Base-by-base conservation (phyloP, 108 stramenopile species). In the Asterionellopsis glacialis region DNA sequence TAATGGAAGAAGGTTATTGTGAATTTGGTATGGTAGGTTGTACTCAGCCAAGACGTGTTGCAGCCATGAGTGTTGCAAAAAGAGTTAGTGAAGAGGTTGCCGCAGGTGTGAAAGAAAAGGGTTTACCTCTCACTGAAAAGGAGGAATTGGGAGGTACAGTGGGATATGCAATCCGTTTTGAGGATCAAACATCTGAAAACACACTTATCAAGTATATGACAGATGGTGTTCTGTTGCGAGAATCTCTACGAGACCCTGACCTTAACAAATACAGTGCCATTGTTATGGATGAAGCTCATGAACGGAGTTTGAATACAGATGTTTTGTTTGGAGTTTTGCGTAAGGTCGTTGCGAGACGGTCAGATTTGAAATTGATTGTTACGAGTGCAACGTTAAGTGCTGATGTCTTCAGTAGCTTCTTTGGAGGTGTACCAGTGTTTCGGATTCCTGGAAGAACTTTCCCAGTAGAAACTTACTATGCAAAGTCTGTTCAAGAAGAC, bases 211-310 rank as follows among this genome's bases (percentile, higher is more conserved):
- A 97, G 64, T 97, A 94, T 68, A 93, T 97, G 94, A 96, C 95
- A 4, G 98, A 99, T 72, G 98, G 98, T 23, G 97, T 99, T 0
- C 72, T 99, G 59, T 65, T 99, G 24, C 74, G 98, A 41, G 98
- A 99, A 75, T 88, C 91, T 16, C 74, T 99, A 41, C 84, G 93
- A 26, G 95, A 96, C 70, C 87, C 95, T 6, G 96, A 96, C 70
- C 70, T 98, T 61, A 97, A 97, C 65, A 85, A 83, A 63, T 98
- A 98, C 73, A 72, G 82, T 27, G 88, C 85, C 24, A 75, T 75
- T 45, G 85, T 98, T 41, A 98, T 99, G 97, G 98, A 99, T 66
- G 98, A 99, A 72, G 97, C 97, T 0, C 98, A 99, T 70, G 98
- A 99, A 69, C 72, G 97, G 19, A 77, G 76, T 44, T 66, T 99